phyloP scores from a whole-genome alignment of 371 early-diverging fungal genomes.

The Mucor ambiguus region DNA sequence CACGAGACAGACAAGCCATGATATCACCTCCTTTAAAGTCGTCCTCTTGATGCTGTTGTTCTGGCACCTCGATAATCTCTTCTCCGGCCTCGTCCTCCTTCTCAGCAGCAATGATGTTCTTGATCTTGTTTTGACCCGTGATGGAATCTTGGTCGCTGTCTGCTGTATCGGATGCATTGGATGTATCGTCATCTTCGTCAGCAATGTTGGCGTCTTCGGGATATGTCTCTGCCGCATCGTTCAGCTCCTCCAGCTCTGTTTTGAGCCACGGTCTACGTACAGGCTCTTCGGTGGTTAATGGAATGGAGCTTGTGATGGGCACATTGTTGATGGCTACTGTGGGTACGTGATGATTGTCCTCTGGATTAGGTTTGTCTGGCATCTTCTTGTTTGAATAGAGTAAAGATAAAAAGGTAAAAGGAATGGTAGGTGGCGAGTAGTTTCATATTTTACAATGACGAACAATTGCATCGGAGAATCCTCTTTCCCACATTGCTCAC shows the following conservation, averaged over 20 bases:
- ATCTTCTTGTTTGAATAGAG: not conserved
- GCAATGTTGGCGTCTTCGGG: not conserved
- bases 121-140: slow-evolving; percentile 19
- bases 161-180: not conserved
- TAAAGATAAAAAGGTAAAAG: not conserved
- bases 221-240: slow-evolving; percentile 1
- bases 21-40: not conserved
- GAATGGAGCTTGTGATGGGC: slow-evolving; percentile 10
- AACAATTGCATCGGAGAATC: not conserved
- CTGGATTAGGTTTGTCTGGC: not conserved
- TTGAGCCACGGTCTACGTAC: slow-evolving; percentile 26
- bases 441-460: not conserved
- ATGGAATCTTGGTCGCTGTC: slow-evolving; percentile 8
- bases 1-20: slow-evolving; percentile 18
- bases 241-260: slow-evolving; percentile 22
- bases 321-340: slow-evolving; percentile 8
- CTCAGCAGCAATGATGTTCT: slow-evolving; percentile 6
- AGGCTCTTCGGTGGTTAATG: slow-evolving; percentile 39
- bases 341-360: not conserved
- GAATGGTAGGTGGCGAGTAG: not conserved
- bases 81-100: not conserved
- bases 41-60: not conserved
- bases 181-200: not conserved
- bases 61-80: not conserved
- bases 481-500: not conserved